A percentile compares a stretch with the other conserved stretches of the same genome.
These are phyloP conservation scores for Populus hybrid DNA, from an alignment of 441 rosid species.

Conservation along the genomic window DNA sequence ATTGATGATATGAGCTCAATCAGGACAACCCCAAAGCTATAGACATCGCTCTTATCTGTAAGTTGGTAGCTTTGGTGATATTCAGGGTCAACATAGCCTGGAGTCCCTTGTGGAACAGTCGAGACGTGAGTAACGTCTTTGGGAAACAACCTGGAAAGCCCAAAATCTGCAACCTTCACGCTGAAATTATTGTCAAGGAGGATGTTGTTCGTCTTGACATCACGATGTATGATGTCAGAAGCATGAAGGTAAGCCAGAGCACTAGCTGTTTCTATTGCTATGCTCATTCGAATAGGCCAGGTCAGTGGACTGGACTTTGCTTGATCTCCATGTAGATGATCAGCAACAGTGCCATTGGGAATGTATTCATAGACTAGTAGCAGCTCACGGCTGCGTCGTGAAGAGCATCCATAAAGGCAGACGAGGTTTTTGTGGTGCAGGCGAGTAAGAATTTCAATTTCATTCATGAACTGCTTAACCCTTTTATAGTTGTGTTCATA, in stretches of 20 bases:
- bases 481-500: conserved; percentile 63
- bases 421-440: conserved; percentile 77
- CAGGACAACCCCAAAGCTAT: conserved; percentile 31
- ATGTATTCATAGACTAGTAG: conserved; percentile 78
- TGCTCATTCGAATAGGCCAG: conserved; percentile 70
- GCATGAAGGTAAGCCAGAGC: conserved; percentile 81
- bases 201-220: conserved; percentile 76
- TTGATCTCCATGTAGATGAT: conserved; percentile 64
- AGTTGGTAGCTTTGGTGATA: conserved; percentile 53
- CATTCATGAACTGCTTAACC: conserved; percentile 70
- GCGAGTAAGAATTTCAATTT: conserved; percentile 68
- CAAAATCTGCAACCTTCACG: conserved; percentile 69
- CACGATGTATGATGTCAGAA: conserved; percentile 68
- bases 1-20: conserved; percentile 30
- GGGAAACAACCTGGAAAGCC: conserved; percentile 31
- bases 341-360: conserved; percentile 75
- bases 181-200: conserved; percentile 53
- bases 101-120: conserved; percentile 30
- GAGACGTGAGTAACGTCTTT: conserved; percentile 23
- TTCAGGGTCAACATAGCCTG: conserved; percentile 34
- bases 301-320: conserved; percentile 36
- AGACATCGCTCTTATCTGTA: conserved; percentile 32
- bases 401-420: conserved; percentile 82
- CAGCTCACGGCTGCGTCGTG: conserved; percentile 62
- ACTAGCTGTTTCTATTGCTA: conserved; percentile 73